Evolutionary conservation across 2,329 filamentous ascomycete species (phyloP), one percentile per base, ranked within the genome.

Genomic region (Fusarium agapanthi): DNA sequence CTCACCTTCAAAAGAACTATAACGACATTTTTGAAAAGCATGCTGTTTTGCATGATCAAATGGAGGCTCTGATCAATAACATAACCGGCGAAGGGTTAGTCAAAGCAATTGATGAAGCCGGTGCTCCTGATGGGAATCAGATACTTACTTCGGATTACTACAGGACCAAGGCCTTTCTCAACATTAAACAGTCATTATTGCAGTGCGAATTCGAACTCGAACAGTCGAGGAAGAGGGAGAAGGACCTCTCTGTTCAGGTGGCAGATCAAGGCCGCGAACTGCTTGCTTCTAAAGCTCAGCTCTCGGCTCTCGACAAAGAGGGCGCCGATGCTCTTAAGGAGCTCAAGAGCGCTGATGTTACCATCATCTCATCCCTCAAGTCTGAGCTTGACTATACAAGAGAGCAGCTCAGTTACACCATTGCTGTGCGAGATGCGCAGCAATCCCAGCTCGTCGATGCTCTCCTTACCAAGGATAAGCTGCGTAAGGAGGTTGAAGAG

Each of bases 371-470:
- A 24, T 91, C 89, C 22, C 84, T 91, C 62, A 85, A 87, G 70
- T 84, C 84, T 50, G 90, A 92, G 76, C 84, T 91, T 40, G 85
- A 89, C 58, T 82, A 84, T 34, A 83, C 88, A 71, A 86, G 89
- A 70, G 84, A 83, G 66, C 86, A 88, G 73, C 82, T 86, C 70
- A 85, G 84, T 63, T 80, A 83, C 61, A 80, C 87, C 55, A 83
- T 82, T 67, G 82, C 84, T 61, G 88, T 91, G 77, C 83, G 85
- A 55, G 88, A 90, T 59, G 84, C 86, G 67, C 86, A 89, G 76
- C 88, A 89, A 80, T 85, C 85, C 51, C 89, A 91, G 76, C 84
- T 91, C 30, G 85, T 91, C 72, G 85, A 89, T 44, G 86, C 88
- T 48, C 83, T 91, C 24, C 83, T 91, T 50, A 85, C 87, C 70